Evolutionary conservation across 495 filamentous ascomycete species (phyloP).

Genomic region (Penicillium coprophilum): DNA sequence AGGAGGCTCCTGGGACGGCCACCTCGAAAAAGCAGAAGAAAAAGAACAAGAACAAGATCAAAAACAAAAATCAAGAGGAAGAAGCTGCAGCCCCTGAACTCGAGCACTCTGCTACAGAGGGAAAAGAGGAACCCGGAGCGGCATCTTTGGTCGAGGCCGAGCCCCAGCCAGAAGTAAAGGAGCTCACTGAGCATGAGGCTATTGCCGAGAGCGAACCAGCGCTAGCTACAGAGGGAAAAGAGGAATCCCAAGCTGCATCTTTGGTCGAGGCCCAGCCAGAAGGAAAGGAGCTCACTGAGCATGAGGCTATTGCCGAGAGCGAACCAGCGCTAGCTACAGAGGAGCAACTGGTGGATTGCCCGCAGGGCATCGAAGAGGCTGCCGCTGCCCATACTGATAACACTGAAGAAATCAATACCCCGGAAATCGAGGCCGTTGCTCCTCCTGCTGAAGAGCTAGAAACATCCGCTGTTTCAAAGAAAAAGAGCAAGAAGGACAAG

Average conservation of each 20-base stretch:
- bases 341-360: slow-evolving; percentile 1
- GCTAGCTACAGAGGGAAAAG: slow-evolving; percentile 2
- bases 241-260: slow-evolving; percentile 5
- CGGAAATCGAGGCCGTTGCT: background rate
- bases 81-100: slow-evolving; percentile 3
- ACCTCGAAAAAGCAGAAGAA: slow-evolving; percentile 27
- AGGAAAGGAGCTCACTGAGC: slow-evolving; percentile 4
- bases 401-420: background rate
- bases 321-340: background rate
- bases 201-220: slow-evolving; percentile 2
- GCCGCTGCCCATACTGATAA: slow-evolving; percentile 9
- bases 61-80: slow-evolving; percentile 22
- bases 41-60: slow-evolving; percentile 24
- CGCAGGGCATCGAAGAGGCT: background rate
- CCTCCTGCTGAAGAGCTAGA: slow-evolving; percentile 15
- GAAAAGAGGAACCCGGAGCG: slow-evolving; percentile 9
- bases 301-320: slow-evolving; percentile 5
- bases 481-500: slow-evolving; percentile 37
- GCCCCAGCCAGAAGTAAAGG: background rate
- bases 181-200: slow-evolving; percentile 9
- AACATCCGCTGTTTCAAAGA: slow-evolving; percentile 19
- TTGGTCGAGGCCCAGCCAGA: slow-evolving; percentile 6
- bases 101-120: background rate
- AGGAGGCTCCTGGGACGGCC: slow-evolving; percentile 2
- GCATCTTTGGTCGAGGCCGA: slow-evolving; percentile 4